A percentile compares a stretch with the other conserved stretches of the same genome.
Evolutionary conservation across 176 grass and related monocot species (phyloP).

Genomic region (Oryza australiensis): DNA sequence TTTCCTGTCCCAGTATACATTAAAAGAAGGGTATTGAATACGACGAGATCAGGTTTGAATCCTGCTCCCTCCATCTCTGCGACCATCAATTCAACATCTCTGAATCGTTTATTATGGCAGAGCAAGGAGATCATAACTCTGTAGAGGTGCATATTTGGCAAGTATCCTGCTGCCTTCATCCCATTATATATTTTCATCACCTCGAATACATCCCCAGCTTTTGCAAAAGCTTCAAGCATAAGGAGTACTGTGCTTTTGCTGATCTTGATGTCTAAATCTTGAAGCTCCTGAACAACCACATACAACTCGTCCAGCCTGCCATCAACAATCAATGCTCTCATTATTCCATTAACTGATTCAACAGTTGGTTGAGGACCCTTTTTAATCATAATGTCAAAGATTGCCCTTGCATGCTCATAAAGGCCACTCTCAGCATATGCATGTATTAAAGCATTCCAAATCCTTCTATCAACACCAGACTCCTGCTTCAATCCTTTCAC

Average conservation of each 20-base stretch:
- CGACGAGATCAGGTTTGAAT: slow-evolving; percentile 69
- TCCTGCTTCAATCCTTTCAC: slow-evolving; percentile 62
- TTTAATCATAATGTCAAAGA: slow-evolving; percentile 89
- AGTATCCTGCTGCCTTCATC: slow-evolving; percentile 90
- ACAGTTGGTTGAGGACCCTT: slow-evolving; percentile 70
- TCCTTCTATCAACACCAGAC: slow-evolving; percentile 59
- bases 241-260: slow-evolving; percentile 84
- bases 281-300: slow-evolving; percentile 81
- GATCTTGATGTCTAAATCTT: slow-evolving; percentile 94
- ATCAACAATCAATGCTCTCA: slow-evolving; percentile 84
- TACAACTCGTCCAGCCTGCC: slow-evolving; percentile 83
- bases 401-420: slow-evolving; percentile 79
- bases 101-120: slow-evolving; percentile 64
- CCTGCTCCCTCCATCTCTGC: slow-evolving; percentile 73
- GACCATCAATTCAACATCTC: slow-evolving; percentile 84
- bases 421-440: slow-evolving; percentile 84
- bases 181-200: slow-evolving; percentile 99
- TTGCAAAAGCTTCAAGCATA: slow-evolving; percentile 93
- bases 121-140: slow-evolving; percentile 79
- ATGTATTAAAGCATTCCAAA: slow-evolving; percentile 92
- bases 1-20: slow-evolving; percentile 74
- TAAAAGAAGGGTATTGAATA: slow-evolving; percentile 74
- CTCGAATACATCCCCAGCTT: slow-evolving; percentile 78
- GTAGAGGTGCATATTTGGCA: slow-evolving; percentile 84
- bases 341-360: slow-evolving; percentile 87